A percentile compares a stretch with the other conserved stretches of the same genome.
These are phyloP conservation scores for Saccharomyces mikatae DNA, from an alignment of 805 yeast species.

Conservation along the genomic window DNA sequence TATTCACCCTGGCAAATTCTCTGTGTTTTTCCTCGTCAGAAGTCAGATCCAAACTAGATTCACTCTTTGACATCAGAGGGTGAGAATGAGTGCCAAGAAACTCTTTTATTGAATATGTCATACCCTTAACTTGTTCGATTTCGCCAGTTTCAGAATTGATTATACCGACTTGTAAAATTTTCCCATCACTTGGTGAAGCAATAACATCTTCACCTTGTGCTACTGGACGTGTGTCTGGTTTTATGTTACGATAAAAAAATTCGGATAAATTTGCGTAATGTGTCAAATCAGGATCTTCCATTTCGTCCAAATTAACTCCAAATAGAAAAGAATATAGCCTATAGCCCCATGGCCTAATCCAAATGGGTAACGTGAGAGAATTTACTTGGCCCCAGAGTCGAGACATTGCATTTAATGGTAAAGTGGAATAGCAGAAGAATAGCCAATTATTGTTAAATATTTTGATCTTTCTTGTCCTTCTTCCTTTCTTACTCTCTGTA, in stretches of 20 bases:
- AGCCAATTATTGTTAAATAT: conserved; percentile 59
- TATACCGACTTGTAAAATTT: conserved; percentile 74
- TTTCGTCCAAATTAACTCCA: conserved; percentile 85
- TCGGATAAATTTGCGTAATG: conserved; percentile 77
- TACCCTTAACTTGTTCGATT: conserved; percentile 94
- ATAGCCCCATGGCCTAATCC: conserved; percentile 81
- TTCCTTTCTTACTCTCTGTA: conserved; percentile 15
- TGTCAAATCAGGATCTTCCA: conserved; percentile 70
- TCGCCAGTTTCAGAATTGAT: conserved; percentile 62
- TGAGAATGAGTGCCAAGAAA: conserved; percentile 56
- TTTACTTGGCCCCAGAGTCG: conserved; percentile 93
- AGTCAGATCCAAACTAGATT: conserved; percentile 21
- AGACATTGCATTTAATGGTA: conserved; percentile 86
- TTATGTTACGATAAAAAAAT: conserved; percentile 78
- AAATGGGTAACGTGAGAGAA: conserved; percentile 71
- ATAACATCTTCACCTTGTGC: conserved; percentile 48
- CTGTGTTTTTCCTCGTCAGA: conserved; percentile 44
- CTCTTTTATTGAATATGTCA: conserved; percentile 85
- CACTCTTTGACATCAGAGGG: conserved; percentile 28
- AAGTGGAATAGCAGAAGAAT: conserved; percentile 76
- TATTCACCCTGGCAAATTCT: conserved; percentile 72
- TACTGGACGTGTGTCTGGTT: conserved; percentile 72
- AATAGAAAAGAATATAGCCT: conserved; percentile 68
- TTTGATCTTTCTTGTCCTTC: conserved; percentile 28
- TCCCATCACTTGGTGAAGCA: conserved; percentile 92